Evolutionary conservation across 306 rosid genomes (phyloP), one percentile per base, ranked within the genome.

Genomic region (Echinosophora koreensis): DNA sequence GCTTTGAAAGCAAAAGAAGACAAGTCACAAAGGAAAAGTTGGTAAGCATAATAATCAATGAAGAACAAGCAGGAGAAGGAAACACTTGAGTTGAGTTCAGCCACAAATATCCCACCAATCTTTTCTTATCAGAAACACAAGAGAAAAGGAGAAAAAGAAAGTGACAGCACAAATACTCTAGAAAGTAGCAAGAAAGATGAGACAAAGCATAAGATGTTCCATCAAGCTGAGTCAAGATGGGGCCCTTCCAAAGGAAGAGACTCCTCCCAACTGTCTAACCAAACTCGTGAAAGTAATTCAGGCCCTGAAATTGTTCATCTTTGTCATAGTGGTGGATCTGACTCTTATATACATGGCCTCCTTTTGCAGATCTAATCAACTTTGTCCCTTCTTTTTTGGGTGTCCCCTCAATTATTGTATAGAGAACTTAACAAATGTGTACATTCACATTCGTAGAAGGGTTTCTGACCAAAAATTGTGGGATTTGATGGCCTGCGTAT

Each of bases 221-320:
- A 76, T 80, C 86, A 85, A 73, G 74, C 82, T 80, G 87, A 82
- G 76, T 71, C 68, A 72, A 72, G 42, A 67, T 84, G 83, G 83
- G 81, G 69, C 66, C 86, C 75, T 67, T 84, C 57, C 17, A 16
- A 57, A 69, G 56, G 17, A 5, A 2, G 28, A 12, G 5, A 13
- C 30, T 4, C 16, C 38, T 42, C 57, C 66, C 47, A 73, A n/a
- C 46, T 59, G 69, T 60, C 60, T 60, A 30, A 74, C 69, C 35
- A 60, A 60, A 74, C 37, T 60, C 12, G 14, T 60, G 78, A 57
- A 73, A 42, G 32, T 58, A 18, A 71, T 47, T 16, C 54, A 56
- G 65, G 22, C 41, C 0, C 38, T 37, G 2, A 7, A 72, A 8
- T 39, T 42, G 54, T 22, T 72, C 34, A 56, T 56, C 38, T 42